Evolutionary conservation across 352 stramenopile species (phyloP), one percentile per base, ranked within the genome.

Genomic region (Phytophthora melonis): DNA sequence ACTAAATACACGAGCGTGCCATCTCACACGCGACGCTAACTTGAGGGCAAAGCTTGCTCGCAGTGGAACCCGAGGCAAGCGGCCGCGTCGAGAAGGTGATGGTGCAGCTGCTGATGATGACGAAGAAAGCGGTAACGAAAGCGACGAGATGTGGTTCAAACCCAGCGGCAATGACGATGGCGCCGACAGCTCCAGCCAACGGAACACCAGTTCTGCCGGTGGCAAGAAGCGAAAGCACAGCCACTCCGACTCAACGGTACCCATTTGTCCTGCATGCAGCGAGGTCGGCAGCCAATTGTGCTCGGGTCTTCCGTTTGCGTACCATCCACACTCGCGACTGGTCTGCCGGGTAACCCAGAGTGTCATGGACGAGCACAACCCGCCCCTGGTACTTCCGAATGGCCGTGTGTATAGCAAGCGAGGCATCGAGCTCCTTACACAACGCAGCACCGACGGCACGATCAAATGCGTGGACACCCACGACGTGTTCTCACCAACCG

Each of bases 301-400:
- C 57, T 39, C 54, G 36, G 67, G 66, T 1, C 66, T 97, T 6
- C 90, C 90, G 19, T 93, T 94, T 54, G 86, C 87, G 23, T 91
- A 93, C 57, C 90, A 96, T 49, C 85, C 90, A n/a, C 90, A 94
- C 68, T 95, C 90, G 49, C 79, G 88, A 39, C 75, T 97, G 27
- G 82, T 97, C 45, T 97, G 90, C 64, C 87, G 89, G 14, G 72
- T 97, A 47, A 95, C 88, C 0, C 79, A 92, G 55, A 82, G 67
- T 30, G 85, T 95, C 18, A 97, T 97, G 82, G 84, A 96, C 60
- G 89, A 97, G 66, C 82, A 93, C 72, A 97, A 97, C 60, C 89
- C 88, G 32, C 89, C 90, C 1, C 67, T 93, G 6, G 86, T 91
- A 23, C 73, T 97, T 14, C 90, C 90, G 9, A 97, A 96, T 58